These are phyloP conservation scores for Vigna unguiculata DNA, from an alignment of 306 rosid genomes.

Conservation along the genomic window DNA sequence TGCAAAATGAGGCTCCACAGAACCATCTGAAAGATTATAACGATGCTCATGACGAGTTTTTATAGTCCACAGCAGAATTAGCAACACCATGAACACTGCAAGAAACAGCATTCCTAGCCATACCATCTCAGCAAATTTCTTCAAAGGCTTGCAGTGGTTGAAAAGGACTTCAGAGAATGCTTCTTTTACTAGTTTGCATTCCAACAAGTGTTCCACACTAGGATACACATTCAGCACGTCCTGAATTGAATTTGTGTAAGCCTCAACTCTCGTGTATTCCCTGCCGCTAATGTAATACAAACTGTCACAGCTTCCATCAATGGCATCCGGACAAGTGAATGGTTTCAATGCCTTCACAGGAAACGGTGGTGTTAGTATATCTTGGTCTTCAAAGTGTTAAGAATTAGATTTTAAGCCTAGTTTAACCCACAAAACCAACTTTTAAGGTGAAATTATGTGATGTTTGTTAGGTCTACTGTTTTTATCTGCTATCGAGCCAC, in stretches of 20 bases:
- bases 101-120: slow-evolving; percentile 64
- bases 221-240: slow-evolving; percentile 68
- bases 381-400: too few relatives aligned
- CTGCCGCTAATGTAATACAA: slow-evolving; percentile 46
- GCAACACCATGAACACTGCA: slow-evolving; percentile 59
- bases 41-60: slow-evolving; percentile 43
- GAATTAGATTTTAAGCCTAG: too few relatives aligned
- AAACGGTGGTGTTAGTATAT: background rate
- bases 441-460: too few relatives aligned
- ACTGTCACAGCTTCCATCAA: slow-evolving; percentile 52
- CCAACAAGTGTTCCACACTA: slow-evolving; percentile 71
- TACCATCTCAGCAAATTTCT: slow-evolving; percentile 56
- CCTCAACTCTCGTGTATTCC: slow-evolving; percentile 58
- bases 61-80: slow-evolving; percentile 61
- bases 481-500: too few relatives aligned
- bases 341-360: slow-evolving; percentile 62
- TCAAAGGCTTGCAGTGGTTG: slow-evolving; percentile 75
- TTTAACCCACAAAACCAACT: too few relatives aligned
- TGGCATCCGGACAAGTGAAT: slow-evolving; percentile 51
- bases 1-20: slow-evolving; percentile 55
- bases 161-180: slow-evolving; percentile 70
- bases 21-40: slow-evolving; percentile 50
- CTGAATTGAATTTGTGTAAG: slow-evolving; percentile 72
- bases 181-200: slow-evolving; percentile 70
- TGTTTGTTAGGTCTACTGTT: too few relatives aligned